Base-by-base conservation (phyloP, 108 stramenopile genomes). In the Epithemia pelagica region DNA sequence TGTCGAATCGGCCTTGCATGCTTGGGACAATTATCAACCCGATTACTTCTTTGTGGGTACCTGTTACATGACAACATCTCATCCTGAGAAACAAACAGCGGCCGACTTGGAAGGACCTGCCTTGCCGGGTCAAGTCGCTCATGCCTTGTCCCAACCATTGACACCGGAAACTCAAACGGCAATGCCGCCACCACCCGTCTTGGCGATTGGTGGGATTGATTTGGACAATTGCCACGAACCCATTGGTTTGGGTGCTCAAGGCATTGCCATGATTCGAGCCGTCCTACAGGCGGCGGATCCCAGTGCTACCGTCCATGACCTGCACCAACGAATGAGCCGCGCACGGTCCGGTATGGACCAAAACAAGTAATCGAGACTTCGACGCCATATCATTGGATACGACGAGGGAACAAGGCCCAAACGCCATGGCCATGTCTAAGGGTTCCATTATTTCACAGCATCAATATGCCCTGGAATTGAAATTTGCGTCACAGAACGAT, bases 1-100 rank as follows among this genome's bases (percentile, higher is more conserved):
- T 32, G 32, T 85, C 24, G 64, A 69, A 62, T 87, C 85, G 22
- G 90, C 87, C n/a, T 15, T 78, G 25, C 28, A 51, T 31, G 64
- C 76, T 20, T 66, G 62, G 58, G 37, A 57, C 20, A 61, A 22
- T 21, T 70, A 58, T 55, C 66, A 64, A 8, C 82, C 84, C 1
- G 74, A 92, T 70, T 92, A 92, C 56, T 78, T 88, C 21, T 89
- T 92, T 66, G 87, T 87, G 27, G 90, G 90, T 52, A 92, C 90
- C 20, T 92, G 90, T 55, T 92, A 87, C 60, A 56, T 68, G 24
- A 87, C 88, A 21, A 65, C 67, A 54, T 79, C 82, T 54, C 90
- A 92, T 66, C 90, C 90, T 0, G 90, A 92, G 68, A 92, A 92
- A 64, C 61, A 23, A 51, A 27, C 58, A 2, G n/a, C n/a, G n/a